Conservation (phyloP, 331 rosid species). For the Quercus lobata region DNA sequence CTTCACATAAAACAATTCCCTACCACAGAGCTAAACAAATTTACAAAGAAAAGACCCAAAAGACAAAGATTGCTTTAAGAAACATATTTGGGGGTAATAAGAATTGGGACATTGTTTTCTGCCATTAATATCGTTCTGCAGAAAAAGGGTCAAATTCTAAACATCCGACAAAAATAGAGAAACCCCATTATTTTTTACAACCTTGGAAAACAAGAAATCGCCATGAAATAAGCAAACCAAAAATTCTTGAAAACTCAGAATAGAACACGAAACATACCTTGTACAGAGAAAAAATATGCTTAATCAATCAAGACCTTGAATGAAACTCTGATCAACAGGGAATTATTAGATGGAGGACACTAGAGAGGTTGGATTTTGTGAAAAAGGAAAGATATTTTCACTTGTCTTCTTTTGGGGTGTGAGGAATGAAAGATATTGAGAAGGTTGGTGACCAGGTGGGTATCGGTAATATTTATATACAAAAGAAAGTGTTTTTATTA, state of each 20-base stretch:
- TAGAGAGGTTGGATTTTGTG: not conserved
- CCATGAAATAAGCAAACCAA: not conserved
- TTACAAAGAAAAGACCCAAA: not conserved
- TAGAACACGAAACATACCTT: not conserved
- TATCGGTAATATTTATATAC: too few relatives aligned
- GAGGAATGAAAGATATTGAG: too few relatives aligned
- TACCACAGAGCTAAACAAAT: not conserved
- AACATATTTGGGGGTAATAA: not conserved
- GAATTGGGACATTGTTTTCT: not conserved
- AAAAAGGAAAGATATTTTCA: not conserved
- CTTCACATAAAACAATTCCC: not conserved
- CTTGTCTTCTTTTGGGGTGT: not conserved
- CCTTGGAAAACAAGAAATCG: not conserved
- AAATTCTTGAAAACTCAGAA: not conserved
- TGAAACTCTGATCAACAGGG: not conserved
- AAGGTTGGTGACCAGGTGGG: too few relatives aligned
- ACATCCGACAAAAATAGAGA: not conserved
- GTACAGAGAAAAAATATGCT: not conserved
- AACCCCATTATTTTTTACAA: not conserved
- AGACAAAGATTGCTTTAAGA: not conserved
- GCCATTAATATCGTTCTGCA: too few relatives aligned
- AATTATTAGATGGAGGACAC: not conserved
- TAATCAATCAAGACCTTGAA: not conserved
- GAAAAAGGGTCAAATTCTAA: not conserved
- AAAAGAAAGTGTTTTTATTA: too few relatives aligned